Evolutionary conservation across 1,139 yeast genomes (phyloP), one percentile per base, ranked within the genome.

Genomic region (Sugiyamaella novakii): DNA sequence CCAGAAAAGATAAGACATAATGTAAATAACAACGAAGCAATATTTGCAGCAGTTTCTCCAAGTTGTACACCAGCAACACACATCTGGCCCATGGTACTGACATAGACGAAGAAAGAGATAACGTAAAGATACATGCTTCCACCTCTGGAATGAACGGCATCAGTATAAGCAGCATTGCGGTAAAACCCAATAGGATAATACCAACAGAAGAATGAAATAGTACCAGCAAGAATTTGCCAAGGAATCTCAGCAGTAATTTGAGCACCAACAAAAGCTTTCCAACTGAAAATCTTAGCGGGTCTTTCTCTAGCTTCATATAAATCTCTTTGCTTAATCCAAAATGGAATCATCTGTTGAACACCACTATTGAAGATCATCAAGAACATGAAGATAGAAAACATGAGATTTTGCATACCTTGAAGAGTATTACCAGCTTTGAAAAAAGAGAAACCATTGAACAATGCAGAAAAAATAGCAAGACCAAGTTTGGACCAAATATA

Each of bases 241-340:
- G 95, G 95, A 29, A 86, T 65, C 64, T 88, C 96, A 29, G 79
- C 83, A 15, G 82, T 67, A 40, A 87, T 72, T 67, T 87, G 91
- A 17, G 87, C 79, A 28, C 75, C 58, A 55, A 87, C 68, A 68
- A 77, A 72, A 51, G 80, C 75, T 68, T 73, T 57, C 94, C 95
- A 80, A 2, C 80, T 71, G 56, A 73, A 86, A 37, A 73, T 81
- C 71, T 72, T 80, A 54, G 79, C 83, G 10, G 96, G 96, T 35
- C 95, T 80, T 68, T 89, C 97, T 65, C 96, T 80, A n/a, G 84
- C 91, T 65, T 87, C 96, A 64, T 87, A 89, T 42, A 89, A 72
- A 59, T 81, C 81, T 69, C 96, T 80, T 67, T 85, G 95, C 42
- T 71, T 67, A 43, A 84, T 83, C 63, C 76, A 87, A 50, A 77